These are phyloP conservation scores for Thermochaetoides thermophila DNA, from an alignment of 495 filamentous ascomycete genomes.

Conservation along the genomic window DNA sequence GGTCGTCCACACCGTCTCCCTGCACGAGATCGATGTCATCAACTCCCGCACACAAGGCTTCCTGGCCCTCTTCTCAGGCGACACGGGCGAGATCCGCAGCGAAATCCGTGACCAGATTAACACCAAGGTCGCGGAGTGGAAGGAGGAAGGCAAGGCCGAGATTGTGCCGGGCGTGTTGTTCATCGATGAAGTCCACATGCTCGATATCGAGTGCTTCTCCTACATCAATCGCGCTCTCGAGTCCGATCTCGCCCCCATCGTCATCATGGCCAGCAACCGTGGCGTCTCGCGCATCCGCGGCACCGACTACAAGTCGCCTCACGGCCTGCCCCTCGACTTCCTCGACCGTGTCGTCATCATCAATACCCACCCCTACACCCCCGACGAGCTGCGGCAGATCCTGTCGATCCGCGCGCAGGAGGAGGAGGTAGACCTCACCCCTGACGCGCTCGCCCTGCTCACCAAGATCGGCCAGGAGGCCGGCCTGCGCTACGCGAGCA, in stretches of 20 bases:
- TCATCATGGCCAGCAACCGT: constrained; percentile 99
- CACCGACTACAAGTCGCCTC: constrained; percentile 79
- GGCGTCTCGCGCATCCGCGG: constrained; percentile 85
- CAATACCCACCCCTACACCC: constrained; percentile 77
- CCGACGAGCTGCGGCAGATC: constrained; percentile 81
- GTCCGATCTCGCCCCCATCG: constrained; percentile 83
- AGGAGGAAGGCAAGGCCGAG: constrained; percentile 95
- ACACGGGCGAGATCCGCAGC: constrained; percentile 94
- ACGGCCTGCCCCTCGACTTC: constrained; percentile 91
- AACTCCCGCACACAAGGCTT: constrained; percentile 97
- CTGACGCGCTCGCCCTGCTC: constrained; percentile 78
- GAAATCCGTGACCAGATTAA: constrained; percentile 98
- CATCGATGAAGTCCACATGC: constrained; percentile 99
- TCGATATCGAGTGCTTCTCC: constrained; percentile 97
- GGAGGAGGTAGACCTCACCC: constrained; percentile 81
- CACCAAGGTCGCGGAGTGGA: constrained; percentile 95
- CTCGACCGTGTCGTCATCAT: constrained; percentile 93
- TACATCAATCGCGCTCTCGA: constrained; percentile 97
- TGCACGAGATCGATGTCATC: constrained; percentile 99
- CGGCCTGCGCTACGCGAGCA: constrained; percentile 83
- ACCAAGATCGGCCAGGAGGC: constrained; percentile 93
- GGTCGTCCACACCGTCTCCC: constrained; percentile 86
- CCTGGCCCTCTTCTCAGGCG: constrained; percentile 87
- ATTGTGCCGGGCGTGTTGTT: constrained; percentile 96
- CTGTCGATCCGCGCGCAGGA: constrained; percentile 82